Evolutionary conservation across 257 asterid species (phyloP), one percentile per base, ranked within the genome.

Genomic region (Capsicum chinense): DNA sequence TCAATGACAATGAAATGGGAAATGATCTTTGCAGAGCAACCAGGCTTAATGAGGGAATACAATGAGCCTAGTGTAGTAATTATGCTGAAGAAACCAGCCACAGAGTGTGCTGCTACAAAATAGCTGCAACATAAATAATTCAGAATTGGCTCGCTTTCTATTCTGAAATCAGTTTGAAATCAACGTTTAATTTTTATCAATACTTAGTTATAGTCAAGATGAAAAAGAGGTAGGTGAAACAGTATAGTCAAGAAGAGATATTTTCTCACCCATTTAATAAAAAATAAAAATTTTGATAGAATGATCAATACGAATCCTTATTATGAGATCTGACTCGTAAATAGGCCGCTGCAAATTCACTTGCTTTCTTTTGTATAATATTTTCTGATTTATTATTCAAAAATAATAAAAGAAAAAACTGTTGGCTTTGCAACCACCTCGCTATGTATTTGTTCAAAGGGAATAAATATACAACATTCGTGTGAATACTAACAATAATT

Each of bases 71-170:
- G 64, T 10, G 91, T 47, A 7, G 88, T 83, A 52, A 88, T 57
- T 83, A 90, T 42, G 87, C 87, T 67, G 84, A 87, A 87, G 47
- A 87, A 50, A 47, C 90, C 90, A 48, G 88, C 85, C n/a, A 88
- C 90, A 2, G 91, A 88, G 47, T 87, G 64, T 10, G 91, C 93
- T 84, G 86, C 91, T 42, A 88, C 73, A 37, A 90, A 85, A 83
- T 90, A 90, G 86, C 93, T 90, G 89, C 88, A 90, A 58, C 19
- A 39, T 56, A n/a, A 63, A 56, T 17, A 11, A 33, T 74, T 37
- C 5, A 11, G n/a, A 2, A 39, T 82, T 62, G 44, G 21, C 14
- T 59, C 19, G 26, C 33, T 47, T 26, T 26, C 19, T 47, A 54
- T 60, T 64, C 37, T 26, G 33, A 47, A 21, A 21, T 52, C 9